Percentiles rank a stretch among this genome's conserved stretches.
Evolutionary conservation across 352 stramenopile species (phyloP).

Genomic region (Globisporangium ultimum): DNA sequence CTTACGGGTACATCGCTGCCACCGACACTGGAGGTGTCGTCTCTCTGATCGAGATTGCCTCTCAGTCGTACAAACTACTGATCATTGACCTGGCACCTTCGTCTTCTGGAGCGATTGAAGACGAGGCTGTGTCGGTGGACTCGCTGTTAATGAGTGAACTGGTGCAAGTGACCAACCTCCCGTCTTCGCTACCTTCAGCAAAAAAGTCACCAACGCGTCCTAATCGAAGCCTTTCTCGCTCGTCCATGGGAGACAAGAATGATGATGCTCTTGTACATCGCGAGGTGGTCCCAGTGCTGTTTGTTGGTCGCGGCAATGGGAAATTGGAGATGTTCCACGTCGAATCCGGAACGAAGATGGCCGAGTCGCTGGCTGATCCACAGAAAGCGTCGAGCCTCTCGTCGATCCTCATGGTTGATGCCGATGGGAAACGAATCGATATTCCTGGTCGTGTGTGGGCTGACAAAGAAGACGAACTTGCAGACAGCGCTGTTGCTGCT

Average conservation of each 20-base stretch:
- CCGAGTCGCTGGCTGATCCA: constrained; percentile 49
- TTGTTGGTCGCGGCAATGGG: constrained; percentile 62
- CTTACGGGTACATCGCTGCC: constrained; percentile 47
- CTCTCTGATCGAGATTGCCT: constrained; percentile 47
- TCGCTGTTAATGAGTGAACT: constrained; percentile 65
- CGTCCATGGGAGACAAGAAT: neutral
- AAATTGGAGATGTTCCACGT: constrained; percentile 78
- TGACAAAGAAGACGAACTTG: constrained; percentile 8
- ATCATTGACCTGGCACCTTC: constrained; percentile 45
- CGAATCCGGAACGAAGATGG: constrained; percentile 62
- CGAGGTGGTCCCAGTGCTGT: constrained; percentile 59
- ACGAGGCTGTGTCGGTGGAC: constrained; percentile 53
- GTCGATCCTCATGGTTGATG: constrained; percentile 62
- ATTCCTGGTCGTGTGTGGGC: constrained; percentile 39
- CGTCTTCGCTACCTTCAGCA: constrained; percentile 9
- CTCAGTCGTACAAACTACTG: constrained; percentile 51
- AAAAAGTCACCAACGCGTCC: constrained; percentile 3
- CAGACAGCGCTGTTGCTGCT: constrained; percentile 1
- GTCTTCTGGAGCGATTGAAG: constrained; percentile 2
- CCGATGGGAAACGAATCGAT: constrained; percentile 36
- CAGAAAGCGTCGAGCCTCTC: constrained; percentile 39
- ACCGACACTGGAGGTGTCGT: constrained; percentile 57
- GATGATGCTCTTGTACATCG: constrained; percentile 26
- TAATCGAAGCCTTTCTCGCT: constrained; percentile 6
- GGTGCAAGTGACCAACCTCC: constrained; percentile 60